Evolutionary conservation across 495 filamentous ascomycete genomes (phyloP), one percentile per base, ranked within the genome.

Genomic region (Friedmanniomyces endolithicus): DNA sequence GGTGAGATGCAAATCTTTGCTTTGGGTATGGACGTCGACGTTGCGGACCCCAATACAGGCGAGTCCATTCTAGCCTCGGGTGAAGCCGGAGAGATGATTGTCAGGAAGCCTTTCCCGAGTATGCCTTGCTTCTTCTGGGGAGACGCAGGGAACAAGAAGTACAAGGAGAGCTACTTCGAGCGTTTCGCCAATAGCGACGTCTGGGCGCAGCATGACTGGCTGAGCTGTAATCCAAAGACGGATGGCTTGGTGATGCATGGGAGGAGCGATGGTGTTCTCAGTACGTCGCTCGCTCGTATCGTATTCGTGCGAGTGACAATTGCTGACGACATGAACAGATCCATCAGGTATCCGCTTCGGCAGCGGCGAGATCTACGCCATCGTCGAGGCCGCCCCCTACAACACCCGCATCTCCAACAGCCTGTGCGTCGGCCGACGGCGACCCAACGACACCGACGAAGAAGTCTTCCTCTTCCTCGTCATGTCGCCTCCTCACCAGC

Each of bases 321-420:
- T 34, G 33, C 20, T 50, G 41, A 54, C 8, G 6, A 33, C 27
- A 35, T 44, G n/a, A 31, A 27, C 22, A 60, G 61, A 96, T 67
- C 90, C 90, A 0, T 80, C 78, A 11, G 90, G 90, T 0, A 87
- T 96, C n/a, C 72, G 90, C 44, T 96, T 96, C 61, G 90, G 90
- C 24, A 85, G 80, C 47, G 84, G 87, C 11, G 86, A 90, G 66
- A 84, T 90, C 48, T 90, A 90, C 68, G 69, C 72, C 16, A 82
- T 90, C 3, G 68, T 90, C 24, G 86, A 90, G 67, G 72, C 74
- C 40, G 41, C 61, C 0, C 49, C 58, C 14, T 53, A 61, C 52
- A 61, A 51, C 45, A 39, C 44, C 29, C 65, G 75, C 49, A 88
- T 88, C 60, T 68, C 78, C 0, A 67, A 78, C 27, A 68, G 71